Evolutionary conservation across 2,329 filamentous ascomycete species (phyloP), one percentile per base, ranked within the genome.

Genomic region (Hymenoscyphus fraxineus): DNA sequence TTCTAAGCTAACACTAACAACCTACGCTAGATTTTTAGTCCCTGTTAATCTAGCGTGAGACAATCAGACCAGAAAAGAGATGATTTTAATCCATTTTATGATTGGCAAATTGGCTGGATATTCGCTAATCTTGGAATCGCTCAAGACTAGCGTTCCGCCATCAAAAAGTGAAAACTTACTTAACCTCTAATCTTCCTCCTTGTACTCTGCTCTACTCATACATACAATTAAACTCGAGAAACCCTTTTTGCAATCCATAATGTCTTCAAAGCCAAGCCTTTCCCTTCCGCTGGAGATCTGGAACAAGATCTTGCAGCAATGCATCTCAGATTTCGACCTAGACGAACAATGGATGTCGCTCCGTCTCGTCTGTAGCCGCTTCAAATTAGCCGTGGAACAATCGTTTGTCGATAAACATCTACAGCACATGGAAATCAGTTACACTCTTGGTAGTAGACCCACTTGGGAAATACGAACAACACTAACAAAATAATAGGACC

Each of bases 321-420:
- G 38, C 9, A 10, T 44, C 19, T 19, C n/a, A 2, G 9, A 59
- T 27, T 22, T 16, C n/a, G 35, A n/a, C n/a, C n/a, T 59, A n/a
- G 19, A 47, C 13, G 58, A 60, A 35, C 40, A 47, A 35, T 60
- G 58, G 58, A 60, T 60, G 39, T 60, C 58, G 3, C 27, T 27
- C 22, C 58, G 40, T n/a, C 31, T 47, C 40, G 27, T 60, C 12
- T 44, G 32, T 6, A 39, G 40, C 32, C 22, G n/a, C 15, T 44
- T 59, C 19, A 16, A 38, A 6, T 15, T 16, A 9, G 58, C 56
- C 10, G 15, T 58, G 12, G 39, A 59, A 22, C 10, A 59, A 22
- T 16, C 27, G 6, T 59, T 59, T 38, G n/a, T 22, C 16, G 16
- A 59, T n/a, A 9, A 38, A 44, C 56, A 47, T 59, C 13, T 59